phyloP scores from a whole-genome alignment of 331 rosid species.

The Acacia concinna region DNA sequence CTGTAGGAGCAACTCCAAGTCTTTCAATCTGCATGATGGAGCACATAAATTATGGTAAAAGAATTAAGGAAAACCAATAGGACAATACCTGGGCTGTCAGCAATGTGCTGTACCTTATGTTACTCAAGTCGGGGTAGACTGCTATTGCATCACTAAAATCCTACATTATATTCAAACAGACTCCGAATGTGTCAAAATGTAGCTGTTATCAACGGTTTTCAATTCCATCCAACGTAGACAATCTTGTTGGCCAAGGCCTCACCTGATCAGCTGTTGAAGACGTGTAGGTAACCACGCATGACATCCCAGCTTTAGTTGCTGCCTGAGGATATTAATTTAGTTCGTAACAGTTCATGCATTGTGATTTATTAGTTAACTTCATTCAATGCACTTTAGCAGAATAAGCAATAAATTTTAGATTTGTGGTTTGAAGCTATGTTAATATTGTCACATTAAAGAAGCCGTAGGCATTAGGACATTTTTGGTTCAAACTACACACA shows the following conservation, averaged over 20 bases:
- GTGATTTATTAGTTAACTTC: neutral
- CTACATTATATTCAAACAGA: conserved; percentile 41
- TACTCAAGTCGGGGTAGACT: conserved; percentile 79
- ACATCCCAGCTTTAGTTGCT: conserved; percentile 89
- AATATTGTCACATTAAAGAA: conserved; percentile 2
- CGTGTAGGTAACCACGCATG: conserved; percentile 80
- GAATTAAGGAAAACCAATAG: neutral
- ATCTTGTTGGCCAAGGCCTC: conserved; percentile 24
- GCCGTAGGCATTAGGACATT: neutral
- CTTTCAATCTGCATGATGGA: conserved; percentile 69
- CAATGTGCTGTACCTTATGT: conserved; percentile 56
- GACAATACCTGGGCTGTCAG: neutral
- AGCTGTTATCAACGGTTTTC: neutral
- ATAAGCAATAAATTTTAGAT: conserved; percentile 17
- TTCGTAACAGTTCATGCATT: conserved; percentile 1
- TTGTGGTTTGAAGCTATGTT: conserved; percentile 1
- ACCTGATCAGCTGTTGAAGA: conserved; percentile 90
- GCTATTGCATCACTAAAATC: conserved; percentile 84
- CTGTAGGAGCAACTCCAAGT: conserved; percentile 68
- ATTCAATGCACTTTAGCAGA: neutral
- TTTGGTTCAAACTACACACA: neutral
- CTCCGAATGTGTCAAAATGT: conserved; percentile 23
- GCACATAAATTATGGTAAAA: conserved; percentile 4
- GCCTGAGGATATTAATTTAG: conserved; percentile 54
- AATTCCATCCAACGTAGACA: neutral